Conservation (phyloP, 371 early-diverging fungal genomes). For the Fennellomyces sp. region DNA sequence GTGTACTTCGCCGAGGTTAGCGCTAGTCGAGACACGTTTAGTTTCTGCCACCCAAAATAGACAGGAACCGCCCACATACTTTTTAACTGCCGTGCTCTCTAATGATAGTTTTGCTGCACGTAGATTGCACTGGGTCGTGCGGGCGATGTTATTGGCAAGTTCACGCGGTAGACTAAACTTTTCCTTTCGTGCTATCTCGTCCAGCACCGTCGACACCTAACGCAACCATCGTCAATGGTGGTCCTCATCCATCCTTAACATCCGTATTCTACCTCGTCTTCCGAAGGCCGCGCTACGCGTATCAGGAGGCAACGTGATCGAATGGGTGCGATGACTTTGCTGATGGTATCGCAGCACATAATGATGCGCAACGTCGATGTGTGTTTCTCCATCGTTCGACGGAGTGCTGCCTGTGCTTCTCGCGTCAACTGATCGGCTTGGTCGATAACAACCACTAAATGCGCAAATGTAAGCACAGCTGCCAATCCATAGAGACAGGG, state of each 20-base stretch:
- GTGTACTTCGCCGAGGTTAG: constrained; percentile 49
- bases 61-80: constrained; percentile 59
- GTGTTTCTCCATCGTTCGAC: constrained; percentile 99
- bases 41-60: not conserved
- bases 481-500: not conserved
- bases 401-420: constrained; percentile 98
- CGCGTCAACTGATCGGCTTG: constrained; percentile 94
- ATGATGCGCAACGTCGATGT: constrained; percentile 93
- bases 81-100: constrained; percentile 83
- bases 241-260: too few species aligned
- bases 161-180: constrained; percentile 65
- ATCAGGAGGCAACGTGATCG: constrained; percentile 94
- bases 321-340: constrained; percentile 95
- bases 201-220: constrained; percentile 67
- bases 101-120: constrained; percentile 89
- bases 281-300: constrained; percentile 85
- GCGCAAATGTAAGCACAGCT: too few species aligned
- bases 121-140: constrained; percentile 82
- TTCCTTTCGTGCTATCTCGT: constrained; percentile 79
- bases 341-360: constrained; percentile 89
- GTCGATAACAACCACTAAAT: constrained; percentile 90
- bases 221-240: not conserved
- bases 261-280: constrained; percentile 61
- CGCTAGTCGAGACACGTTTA: constrained; percentile 14
- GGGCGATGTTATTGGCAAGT: constrained; percentile 72